phyloP scores from a whole-genome alignment of 2,329 filamentous ascomycete genomes.

The Talaromyces sp. region DNA sequence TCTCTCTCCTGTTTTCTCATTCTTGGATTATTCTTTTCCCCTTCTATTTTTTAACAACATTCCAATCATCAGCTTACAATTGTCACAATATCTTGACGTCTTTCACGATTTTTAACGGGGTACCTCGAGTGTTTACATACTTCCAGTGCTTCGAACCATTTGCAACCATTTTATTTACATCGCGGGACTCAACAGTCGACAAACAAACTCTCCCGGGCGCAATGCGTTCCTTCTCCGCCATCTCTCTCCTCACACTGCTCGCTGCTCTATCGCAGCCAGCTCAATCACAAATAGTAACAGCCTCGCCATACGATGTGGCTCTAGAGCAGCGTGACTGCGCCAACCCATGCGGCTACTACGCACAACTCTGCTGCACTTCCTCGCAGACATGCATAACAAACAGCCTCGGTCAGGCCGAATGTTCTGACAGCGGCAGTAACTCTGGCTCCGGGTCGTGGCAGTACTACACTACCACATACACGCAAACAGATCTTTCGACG shows the following conservation, averaged over 20 bases:
- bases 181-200: not conserved
- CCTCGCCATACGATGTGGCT: conserved; percentile 26
- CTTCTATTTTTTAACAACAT: conserved; percentile 10
- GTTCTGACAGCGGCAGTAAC: conserved; percentile 28
- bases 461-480: conserved; percentile 56
- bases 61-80: conserved; percentile 8
- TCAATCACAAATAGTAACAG: conserved; percentile 30
- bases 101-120: not conserved
- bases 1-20: not conserved
- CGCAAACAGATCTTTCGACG: conserved; percentile 53
- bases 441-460: conserved; percentile 48
- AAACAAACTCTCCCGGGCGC: conserved; percentile 13
- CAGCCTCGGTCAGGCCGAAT: conserved; percentile 47
- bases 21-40: not conserved
- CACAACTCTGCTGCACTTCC: conserved; percentile 49
- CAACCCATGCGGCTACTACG: conserved; percentile 52
- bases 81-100: not conserved
- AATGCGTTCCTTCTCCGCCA: conserved; percentile 28
- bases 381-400: conserved; percentile 50
- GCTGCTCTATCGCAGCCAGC: conserved; percentile 22
- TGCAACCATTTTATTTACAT: not conserved
- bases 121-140: not conserved
- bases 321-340: conserved; percentile 39
- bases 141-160: not conserved
- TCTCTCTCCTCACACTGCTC: conserved; percentile 28